Base-by-base conservation (phyloP, 1,284 basidiomycete species). In the Naganishia sp. region DNA sequence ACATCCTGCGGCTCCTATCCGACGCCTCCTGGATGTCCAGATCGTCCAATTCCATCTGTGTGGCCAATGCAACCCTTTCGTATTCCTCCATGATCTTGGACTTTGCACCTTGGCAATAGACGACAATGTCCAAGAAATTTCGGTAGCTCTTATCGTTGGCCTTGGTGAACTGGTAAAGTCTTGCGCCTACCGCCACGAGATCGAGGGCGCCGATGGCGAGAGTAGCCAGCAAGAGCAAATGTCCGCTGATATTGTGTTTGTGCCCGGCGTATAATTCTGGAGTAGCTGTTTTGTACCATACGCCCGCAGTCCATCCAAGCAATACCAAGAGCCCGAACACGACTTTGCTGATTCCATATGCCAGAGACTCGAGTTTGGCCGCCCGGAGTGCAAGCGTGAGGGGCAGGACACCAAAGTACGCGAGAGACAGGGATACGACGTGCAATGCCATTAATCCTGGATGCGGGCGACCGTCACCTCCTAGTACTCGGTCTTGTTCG, bases 191-290 rank as follows among this genome's bases (percentile, higher is more conserved):
- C n/a, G 71, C 70, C 5, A 77, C 42, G 11, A 76, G 74, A 68
- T 78, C 76, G 64, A 77, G 43, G 0, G 68, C 65, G 1, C 73
- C 68, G 25, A 78, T 70, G 1, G 67, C 69, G 53, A 77, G 57
- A 18, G 74, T 75, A n/a, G 73, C 55, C 39, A 78, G 60, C 18
- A 78, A 39, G 23, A 79, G 72, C 33, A 76, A 55, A 50, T 70
- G 73, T 42, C 72, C 74, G n/a, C 75, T 68, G 5, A 49, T 21
- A 43, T 70, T 71, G 65, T 78, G 75, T 23, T 72, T 71, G 42
- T 74, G 69, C n/a, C 75, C 75, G 46, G 73, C 69, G 68, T 79
- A 79, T 75, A 76, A 65, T 56, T 77, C 69, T 28, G 74, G 73
- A 44, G 74, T 75, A 4, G 68, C 71, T 4, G 71, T 70, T 45